Evolutionary conservation across 345 rosid species (phyloP), one percentile per base, ranked within the genome.

Genomic region (Ceriops decandra): DNA sequence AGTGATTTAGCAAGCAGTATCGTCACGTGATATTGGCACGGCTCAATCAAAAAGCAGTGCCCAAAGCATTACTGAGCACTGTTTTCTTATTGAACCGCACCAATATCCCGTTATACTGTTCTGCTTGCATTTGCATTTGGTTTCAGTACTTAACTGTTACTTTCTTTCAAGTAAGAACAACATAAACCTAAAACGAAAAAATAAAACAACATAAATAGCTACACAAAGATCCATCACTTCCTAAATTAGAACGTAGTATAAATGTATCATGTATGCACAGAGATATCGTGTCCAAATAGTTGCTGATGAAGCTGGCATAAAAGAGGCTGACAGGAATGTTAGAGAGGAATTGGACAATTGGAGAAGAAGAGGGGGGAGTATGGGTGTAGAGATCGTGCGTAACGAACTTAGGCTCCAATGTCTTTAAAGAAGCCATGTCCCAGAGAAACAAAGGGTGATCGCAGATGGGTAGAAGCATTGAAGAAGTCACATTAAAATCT

Each of bases 11-110:
- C 49, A 42, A 56, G 59, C 26, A 56, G 68, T 13, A 72, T 73
- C 22, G 73, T 71, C 53, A 77, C 86, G 86, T 80, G 88, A 85
- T 85, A 85, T 85, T 85, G 88, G 88, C 86, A 71, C 88, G 88
- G 88, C 85, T 85, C 89, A 85, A 83, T 83, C 62, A 85, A 79
- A 81, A 85, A 66, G 68, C 79, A 74, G 81, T 32, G 77, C 80
- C 53, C 79, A 56, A 66, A 30, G 28, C n/a, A 19, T 20, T 59
- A 57, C 62, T 33, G 78, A 76, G 73, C 81, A n/a, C 76, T 47
- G 75, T 52, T 85, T 83, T 85, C 82, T 81, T 65, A 83, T 85
- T 85, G 89, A 85, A 83, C 89, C 87, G 87, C 57, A 81, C 85
- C 89, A 85, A 85, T 81, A 85, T 83, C 85, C 66, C 85, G 87